Evolutionary conservation across 2,329 filamentous ascomycete genomes (phyloP), one percentile per base, ranked within the genome.

Genomic region (Nothopassalora personata): DNA sequence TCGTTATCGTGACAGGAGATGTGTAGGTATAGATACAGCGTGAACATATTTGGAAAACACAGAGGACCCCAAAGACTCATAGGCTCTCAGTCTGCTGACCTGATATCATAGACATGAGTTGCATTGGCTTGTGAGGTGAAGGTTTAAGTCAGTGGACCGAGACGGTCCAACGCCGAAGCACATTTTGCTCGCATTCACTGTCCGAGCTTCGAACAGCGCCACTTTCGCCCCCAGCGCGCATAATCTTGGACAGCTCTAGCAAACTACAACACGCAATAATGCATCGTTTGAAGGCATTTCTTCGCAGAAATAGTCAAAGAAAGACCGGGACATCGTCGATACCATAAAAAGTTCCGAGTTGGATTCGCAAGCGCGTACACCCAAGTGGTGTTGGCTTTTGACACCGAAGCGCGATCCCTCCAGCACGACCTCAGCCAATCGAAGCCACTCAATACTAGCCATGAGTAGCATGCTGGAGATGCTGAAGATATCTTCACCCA

Each of bases 1-100:
- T 30, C 60, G 23, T 58, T 62, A 53, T 51, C 55, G 36, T 64
- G 36, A 58, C 39, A 43, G n/a, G n/a, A n/a, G 18, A 15, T 8
- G 13, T 43, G 39, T 43, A 43, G 39, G 13, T 43, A 43, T 18
- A 43, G n/a, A 43, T 43, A 43, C 39, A 43, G 39, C n/a, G 13
- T 43, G 39, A 43, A 43, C 18, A n/a, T 15, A 43, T 7, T 5
- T 8, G n/a, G 18, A 7, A 18, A 43, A 43, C 13, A n/a, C 39
- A 43, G 18, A 43, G 31, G 31, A 34, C 11, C 31, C 5, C 2
- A 34, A 34, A 8, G 11, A 34, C 11, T 11, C 31, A 2, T 3
- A 8, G 31, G 31, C 8, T 34, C 8, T 8, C 31, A 11, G 11
- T 11, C 11, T 11, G 31, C 31, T 34, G 11, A 34, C 31, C 23